Evolutionary conservation across 1,284 basidiomycete species (phyloP).

Genomic region (Microbotryomycetes sp.): DNA sequence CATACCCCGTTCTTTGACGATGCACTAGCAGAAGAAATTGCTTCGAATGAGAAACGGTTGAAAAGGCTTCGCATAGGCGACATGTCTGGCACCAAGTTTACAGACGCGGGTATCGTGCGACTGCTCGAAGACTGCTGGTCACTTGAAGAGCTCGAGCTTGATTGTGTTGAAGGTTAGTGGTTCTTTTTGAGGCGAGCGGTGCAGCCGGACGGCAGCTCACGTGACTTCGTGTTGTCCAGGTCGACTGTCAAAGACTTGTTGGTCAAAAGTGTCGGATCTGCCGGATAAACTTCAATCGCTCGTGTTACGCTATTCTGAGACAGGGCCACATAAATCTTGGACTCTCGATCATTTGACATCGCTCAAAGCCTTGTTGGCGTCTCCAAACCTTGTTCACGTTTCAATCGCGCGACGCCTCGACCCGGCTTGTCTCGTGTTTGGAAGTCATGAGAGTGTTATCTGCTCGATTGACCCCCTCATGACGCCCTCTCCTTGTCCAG

Average conservation of each 20-base stretch:
- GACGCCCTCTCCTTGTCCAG: background rate
- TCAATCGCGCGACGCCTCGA: slow-evolving; percentile 9
- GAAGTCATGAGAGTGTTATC: slow-evolving; percentile 11
- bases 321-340: slow-evolving; percentile 30
- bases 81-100: slow-evolving; percentile 30
- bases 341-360: slow-evolving; percentile 25
- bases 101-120: slow-evolving; percentile 13
- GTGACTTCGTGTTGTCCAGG: slow-evolving; percentile 5
- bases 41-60: slow-evolving; percentile 1
- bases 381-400: slow-evolving; percentile 1
- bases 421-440: slow-evolving; percentile 9
- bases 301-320: slow-evolving; percentile 17
- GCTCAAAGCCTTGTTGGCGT: slow-evolving; percentile 4
- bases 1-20: slow-evolving; percentile 24
- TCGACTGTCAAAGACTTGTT: slow-evolving; percentile 23
- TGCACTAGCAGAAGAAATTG: slow-evolving; percentile 8
- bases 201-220: background rate
- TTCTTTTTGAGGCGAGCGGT: background rate
- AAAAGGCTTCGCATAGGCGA: slow-evolving; percentile 12
- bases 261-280: slow-evolving; percentile 14
- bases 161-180: slow-evolving; percentile 19
- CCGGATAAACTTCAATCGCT: slow-evolving; percentile 14
- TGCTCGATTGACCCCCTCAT: slow-evolving; percentile 17
- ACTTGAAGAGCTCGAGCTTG: slow-evolving; percentile 19
- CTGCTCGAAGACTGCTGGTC: slow-evolving; percentile 15